A percentile compares a stretch with the other conserved stretches of the same genome.
These are phyloP conservation scores for Monilinia polystroma DNA, from an alignment of 2,329 filamentous ascomycete species.

Conservation along the genomic window DNA sequence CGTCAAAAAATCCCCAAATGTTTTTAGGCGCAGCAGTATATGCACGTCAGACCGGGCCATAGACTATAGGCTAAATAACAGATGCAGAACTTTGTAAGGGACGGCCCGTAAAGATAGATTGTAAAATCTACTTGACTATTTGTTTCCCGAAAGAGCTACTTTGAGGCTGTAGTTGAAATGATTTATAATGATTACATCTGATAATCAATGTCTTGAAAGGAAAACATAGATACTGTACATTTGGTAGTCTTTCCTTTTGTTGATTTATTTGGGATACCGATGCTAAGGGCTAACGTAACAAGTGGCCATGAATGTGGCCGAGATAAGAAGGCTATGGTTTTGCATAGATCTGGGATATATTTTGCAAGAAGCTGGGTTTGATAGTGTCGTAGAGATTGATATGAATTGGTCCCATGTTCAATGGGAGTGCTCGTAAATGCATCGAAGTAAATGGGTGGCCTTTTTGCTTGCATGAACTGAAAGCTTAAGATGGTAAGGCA, in stretches of 20 bases:
- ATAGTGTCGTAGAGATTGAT: background rate
- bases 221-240: background rate
- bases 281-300: background rate
- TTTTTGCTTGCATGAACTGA: background rate
- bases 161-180: constrained; percentile 1
- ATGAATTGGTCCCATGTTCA: too few relatives aligned
- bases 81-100: background rate
- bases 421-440: background rate
- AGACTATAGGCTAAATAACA: constrained; percentile 1
- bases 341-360: background rate
- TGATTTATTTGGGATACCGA: background rate
- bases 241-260: background rate
- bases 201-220: background rate
- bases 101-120: constrained; percentile 4
- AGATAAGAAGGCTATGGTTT: background rate
- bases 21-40: constrained; percentile 9
- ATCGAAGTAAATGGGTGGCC: background rate
- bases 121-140: background rate
- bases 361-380: too few relatives aligned
- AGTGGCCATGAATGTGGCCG: background rate
- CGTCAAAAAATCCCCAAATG: background rate
- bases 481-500: background rate
- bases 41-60: constrained; percentile 17
- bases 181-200: background rate
- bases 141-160: background rate